These are phyloP conservation scores for Stygiomarasmius scandens DNA, from an alignment of 1,284 basidiomycete species.

Conservation along the genomic window DNA sequence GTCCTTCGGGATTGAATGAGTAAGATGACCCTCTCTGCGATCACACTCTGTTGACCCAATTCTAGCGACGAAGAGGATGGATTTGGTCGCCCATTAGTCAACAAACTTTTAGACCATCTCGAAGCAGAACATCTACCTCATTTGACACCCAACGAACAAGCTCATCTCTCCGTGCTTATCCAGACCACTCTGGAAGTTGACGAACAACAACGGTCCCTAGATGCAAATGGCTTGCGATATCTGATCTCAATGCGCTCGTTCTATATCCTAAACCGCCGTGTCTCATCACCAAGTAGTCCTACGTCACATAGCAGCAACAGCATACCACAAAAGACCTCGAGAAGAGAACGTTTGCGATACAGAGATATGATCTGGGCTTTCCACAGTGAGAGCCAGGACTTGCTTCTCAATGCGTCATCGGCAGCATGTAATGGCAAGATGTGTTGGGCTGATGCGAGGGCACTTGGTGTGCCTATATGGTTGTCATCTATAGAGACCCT, in stretches of 20 bases:
- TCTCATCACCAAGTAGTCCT: slow-evolving; percentile 49
- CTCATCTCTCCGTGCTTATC: slow-evolving; percentile 78
- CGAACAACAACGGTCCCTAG: slow-evolving; percentile 83
- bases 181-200: slow-evolving; percentile 90
- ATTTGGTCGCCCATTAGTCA: slow-evolving; percentile 66
- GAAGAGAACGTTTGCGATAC: slow-evolving; percentile 78
- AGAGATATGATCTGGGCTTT: slow-evolving; percentile 96
- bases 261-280: slow-evolving; percentile 72
- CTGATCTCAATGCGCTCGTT: slow-evolving; percentile 87
- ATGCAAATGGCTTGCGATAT: slow-evolving; percentile 88
- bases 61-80: slow-evolving; percentile 55
- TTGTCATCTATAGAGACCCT: slow-evolving; percentile 74
- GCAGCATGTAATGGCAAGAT: slow-evolving; percentile 81
- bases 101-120: slow-evolving; percentile 65
- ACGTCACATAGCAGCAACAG: slow-evolving; percentile 35
- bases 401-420: slow-evolving; percentile 74
- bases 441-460: slow-evolving; percentile 85
- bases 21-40: slow-evolving; percentile 32
- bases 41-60: no score
- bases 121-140: slow-evolving; percentile 68
- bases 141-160: slow-evolving; percentile 76
- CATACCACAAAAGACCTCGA: slow-evolving; percentile 46
- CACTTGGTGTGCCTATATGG: slow-evolving; percentile 90
- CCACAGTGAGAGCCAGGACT: slow-evolving; percentile 89
- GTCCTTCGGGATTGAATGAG: slow-evolving; percentile 39